Evolutionary conservation across 257 asterid species (phyloP).

Genomic region (Echites panduratus): DNA sequence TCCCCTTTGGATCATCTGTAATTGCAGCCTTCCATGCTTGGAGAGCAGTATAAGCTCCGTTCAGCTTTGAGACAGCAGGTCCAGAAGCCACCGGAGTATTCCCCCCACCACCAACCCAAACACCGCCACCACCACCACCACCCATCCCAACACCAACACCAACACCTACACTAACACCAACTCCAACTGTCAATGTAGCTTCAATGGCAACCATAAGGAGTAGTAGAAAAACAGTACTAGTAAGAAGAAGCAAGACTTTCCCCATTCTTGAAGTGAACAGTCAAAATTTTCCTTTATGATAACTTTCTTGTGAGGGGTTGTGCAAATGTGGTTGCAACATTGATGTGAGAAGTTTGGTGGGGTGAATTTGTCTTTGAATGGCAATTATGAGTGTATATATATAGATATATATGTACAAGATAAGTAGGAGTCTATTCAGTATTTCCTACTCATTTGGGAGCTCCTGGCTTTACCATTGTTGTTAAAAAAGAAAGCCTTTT

Average conservation of each 20-base stretch:
- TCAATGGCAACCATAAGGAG: constrained; percentile 25
- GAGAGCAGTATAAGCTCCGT: constrained; percentile 53
- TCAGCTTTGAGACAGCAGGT: constrained; percentile 20
- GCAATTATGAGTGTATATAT: constrained; percentile 7
- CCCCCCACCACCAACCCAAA: constrained; percentile 20
- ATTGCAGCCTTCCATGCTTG: constrained; percentile 91
- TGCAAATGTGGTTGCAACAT: constrained; percentile 44
- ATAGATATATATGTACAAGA: background rate
- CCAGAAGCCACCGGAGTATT: constrained; percentile 27
- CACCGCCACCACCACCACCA: constrained; percentile 31
- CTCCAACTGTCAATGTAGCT: constrained; percentile 37
- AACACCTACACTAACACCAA: constrained; percentile 37
- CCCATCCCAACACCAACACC: constrained; percentile 38
- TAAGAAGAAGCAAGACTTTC: constrained; percentile 5
- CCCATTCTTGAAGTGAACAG: constrained; percentile 32
- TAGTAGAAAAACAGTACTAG: constrained; percentile 23
- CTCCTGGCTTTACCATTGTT: background rate
- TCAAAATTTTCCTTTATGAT: constrained; percentile 13
- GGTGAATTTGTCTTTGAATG: constrained; percentile 12
- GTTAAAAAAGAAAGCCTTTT: background rate
- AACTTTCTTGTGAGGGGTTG: constrained; percentile 32
- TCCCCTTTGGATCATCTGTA: constrained; percentile 56
- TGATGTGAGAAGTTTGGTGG: constrained; percentile 36
- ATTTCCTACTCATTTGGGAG: background rate
- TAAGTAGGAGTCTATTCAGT: background rate